Evolutionary conservation across 768 basidiomycete genomes (phyloP), one percentile per base, ranked within the genome.

Genomic region (Kockovaella imperatae): DNA sequence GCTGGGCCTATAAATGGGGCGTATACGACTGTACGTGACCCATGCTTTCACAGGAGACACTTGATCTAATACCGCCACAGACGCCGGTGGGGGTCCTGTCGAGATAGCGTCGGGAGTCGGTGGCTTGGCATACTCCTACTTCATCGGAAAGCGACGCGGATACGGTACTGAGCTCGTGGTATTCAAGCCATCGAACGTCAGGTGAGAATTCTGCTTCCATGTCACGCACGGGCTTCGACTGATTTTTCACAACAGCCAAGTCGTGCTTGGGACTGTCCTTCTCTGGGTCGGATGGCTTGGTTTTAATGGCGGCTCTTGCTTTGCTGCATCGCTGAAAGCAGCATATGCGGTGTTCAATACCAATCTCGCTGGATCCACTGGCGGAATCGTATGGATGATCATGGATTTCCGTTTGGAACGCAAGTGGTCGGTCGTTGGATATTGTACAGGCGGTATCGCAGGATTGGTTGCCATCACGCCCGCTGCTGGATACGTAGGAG

Each of bases 61-160:
- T n/a, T 17, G 15, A 14, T 36, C 38, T 24, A 8, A 18, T 39
- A n/a, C n/a, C 17, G 34, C 3, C 8, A 3, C 11, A 23, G 14
- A 93, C 53, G 91, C 91, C 7, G 91, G 91, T 24, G 93, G 93
- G 44, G 91, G 88, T 10, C 93, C 93, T 18, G 89, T 99, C 53
- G 91, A 99, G 67, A 96, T 99, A 58, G 84, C 85, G 15, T 91
- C 88, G 14, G 93, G 93, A 39, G 82, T 82, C 0, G 89, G 88
- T 1, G 93, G 87, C 1, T 78, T 97, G 28, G 91, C 91, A 54
- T 90, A 75, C 64, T 74, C 85, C 21, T 71, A 70, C 60, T 95
- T 83, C 69, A 83, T 99, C 29, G 91, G 93, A 32, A 87, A 84
- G 62, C 83, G 91, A 43, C 76, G 84, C 26, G 91, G 90, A 1